Base-by-base conservation (phyloP, 192 early-diverging fungal genomes). In the Backusella psychrophila region DNA sequence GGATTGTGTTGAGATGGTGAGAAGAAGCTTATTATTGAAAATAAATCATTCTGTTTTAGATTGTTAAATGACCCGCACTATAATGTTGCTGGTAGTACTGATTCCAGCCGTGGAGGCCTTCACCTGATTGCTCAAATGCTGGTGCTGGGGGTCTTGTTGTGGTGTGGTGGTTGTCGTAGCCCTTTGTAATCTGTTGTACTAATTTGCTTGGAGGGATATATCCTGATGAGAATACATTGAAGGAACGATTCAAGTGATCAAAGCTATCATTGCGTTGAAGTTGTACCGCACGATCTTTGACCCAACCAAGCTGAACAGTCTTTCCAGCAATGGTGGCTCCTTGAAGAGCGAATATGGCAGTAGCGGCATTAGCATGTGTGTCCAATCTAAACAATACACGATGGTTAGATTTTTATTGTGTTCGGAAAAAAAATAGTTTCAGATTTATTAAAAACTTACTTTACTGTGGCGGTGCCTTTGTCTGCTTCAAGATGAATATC, bases 281-380 rank as follows among this genome's bases (percentile, higher is more conserved):
- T n/a, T 66, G 74, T 44, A 41, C 26, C 26, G 59, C 35, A 49
- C 33, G 66, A 41, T 75, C 74, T 34, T 74, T 26, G 23, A 34
- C 77, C 77, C 77, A 78, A 6, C 46, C 35, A 9, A 81, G 38
- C 2, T 44, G 91, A 69, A 91, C 79, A 34, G 90, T 85, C 38
- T 95, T 90, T 33, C 92, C 93, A 67, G 93, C 90, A 66, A 97
- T 82, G 36, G 77, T 73, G 17, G 86, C 83, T 31, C 94, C 94
- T 80, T 95, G 89, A 69, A 96, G 81, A 67, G 90, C 85, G 70
- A 92, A 91, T 77, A 97, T 97, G 12, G 95, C 94, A 78, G 87
- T 89, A 4, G 95, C 91, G 0, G 96, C 96, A 84, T 92, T 92
- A 76, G 95, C 94, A 80, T 97, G 96, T 6, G 94, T 88, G 81